A percentile compares a stretch with the other conserved stretches of the same genome.
Evolutionary conservation across 306 rosid genomes (phyloP).

Genomic region (Lotus japonicus): DNA sequence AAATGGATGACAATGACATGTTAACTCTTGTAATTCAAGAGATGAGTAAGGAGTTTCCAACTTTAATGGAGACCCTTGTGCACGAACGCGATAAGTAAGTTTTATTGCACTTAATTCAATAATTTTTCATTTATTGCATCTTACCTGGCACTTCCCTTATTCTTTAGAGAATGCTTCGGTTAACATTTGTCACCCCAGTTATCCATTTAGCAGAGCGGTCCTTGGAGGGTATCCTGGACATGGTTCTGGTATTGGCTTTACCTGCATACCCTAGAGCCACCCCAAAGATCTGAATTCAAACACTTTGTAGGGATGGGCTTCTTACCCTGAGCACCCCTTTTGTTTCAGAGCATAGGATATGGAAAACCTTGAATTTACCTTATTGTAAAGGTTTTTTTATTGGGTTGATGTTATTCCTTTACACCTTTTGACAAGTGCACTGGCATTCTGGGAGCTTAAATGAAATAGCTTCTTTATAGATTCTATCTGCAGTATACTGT

Average conservation of each 20-base stretch:
- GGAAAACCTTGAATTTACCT: not conserved
- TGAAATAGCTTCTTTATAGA: not conserved
- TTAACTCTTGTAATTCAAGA: slow-evolving; percentile 86
- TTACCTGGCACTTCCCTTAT: slow-evolving; percentile 5
- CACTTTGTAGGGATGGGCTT: not conserved
- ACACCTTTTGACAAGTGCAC: not conserved
- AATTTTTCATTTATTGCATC: slow-evolving; percentile 10
- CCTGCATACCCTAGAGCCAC: not conserved
- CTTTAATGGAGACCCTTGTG: slow-evolving; percentile 92
- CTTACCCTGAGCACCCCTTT: not conserved
- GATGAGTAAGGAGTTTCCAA: slow-evolving; percentile 87
- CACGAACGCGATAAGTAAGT: slow-evolving; percentile 91
- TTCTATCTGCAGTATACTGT: not conserved
- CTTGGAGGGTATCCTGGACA: slow-evolving; percentile 1
- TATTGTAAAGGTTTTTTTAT: not conserved
- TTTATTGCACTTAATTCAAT: slow-evolving; percentile 13
- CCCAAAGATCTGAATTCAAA: not conserved
- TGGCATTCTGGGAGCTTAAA: slow-evolving; percentile 1
- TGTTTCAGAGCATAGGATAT: not conserved
- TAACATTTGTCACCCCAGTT: slow-evolving; percentile 1
- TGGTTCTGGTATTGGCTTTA: slow-evolving; percentile 7
- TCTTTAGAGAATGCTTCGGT: slow-evolving; percentile 1
- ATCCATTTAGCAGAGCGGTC: not conserved
- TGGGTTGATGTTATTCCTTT: not conserved
- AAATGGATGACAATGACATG: slow-evolving; percentile 87